Evolutionary conservation across 305 asterid genomes (phyloP).

Genomic region (Vinca major): DNA sequence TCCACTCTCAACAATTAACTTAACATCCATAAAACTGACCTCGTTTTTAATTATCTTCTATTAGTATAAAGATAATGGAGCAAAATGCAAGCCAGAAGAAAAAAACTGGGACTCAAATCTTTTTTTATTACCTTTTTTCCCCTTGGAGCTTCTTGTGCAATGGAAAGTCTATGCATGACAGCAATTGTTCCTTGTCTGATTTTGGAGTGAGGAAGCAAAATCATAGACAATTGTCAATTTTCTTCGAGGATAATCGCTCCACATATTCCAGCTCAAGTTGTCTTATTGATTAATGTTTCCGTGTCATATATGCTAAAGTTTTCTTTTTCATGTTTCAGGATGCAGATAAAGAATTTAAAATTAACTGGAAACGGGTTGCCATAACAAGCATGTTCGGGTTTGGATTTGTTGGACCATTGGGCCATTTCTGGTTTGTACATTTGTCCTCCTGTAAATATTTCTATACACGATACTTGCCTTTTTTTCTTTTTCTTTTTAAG

Average conservation of each 20-base stretch:
- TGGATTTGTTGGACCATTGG: conserved; percentile 91
- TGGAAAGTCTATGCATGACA: not conserved
- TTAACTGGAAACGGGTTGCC: conserved; percentile 87
- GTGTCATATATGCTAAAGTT: not conserved
- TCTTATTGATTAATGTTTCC: not conserved
- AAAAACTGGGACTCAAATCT: too few relatives aligned
- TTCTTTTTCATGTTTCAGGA: conserved; percentile 37
- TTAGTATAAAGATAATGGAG: not conserved
- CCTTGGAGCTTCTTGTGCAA: conserved; percentile 3
- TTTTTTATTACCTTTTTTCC: too few relatives aligned
- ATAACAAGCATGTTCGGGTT: conserved; percentile 74
- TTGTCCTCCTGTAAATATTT: conserved; percentile 3
- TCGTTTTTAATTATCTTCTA: not conserved
- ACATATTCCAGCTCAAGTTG: not conserved
- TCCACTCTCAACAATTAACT: not conserved
- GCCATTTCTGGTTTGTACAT: conserved; percentile 77
- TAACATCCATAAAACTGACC: not conserved
- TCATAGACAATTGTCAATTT: not conserved
- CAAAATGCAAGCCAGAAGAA: not conserved
- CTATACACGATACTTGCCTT: not conserved
- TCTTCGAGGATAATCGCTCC: not conserved
- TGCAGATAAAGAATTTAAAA: conserved; percentile 45
- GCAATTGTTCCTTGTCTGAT: not conserved
- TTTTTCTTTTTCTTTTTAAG: not conserved
- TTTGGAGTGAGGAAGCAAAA: conserved; percentile 2